A percentile compares a stretch with the other conserved stretches of the same genome.
phyloP scores from a whole-genome alignment of 176 grass and related monocot species.

The Panicum miliaceum region DNA sequence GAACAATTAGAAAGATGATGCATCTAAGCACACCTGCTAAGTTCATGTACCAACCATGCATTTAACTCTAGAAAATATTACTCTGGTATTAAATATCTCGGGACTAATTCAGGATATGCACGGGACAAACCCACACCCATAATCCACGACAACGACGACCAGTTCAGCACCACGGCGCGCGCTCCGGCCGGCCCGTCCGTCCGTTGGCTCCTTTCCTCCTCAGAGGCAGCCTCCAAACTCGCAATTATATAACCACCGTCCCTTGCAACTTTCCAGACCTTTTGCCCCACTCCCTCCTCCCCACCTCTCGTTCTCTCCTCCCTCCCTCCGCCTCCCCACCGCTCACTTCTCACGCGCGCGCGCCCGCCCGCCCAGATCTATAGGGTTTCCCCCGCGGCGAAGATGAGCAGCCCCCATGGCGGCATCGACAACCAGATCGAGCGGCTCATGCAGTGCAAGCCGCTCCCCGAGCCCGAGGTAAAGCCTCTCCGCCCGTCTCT shows the following conservation, averaged over 20 bases:
- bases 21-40: too few relatives aligned
- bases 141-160: neutral
- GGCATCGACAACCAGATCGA: conserved; percentile 96
- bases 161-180: neutral
- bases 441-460: conserved; percentile 99
- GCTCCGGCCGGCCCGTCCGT: neutral
- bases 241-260: conserved; percentile 52
- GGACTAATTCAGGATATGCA: too few relatives aligned
- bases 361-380: conserved; percentile 58
- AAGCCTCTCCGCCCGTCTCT: neutral
- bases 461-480: conserved; percentile 89
- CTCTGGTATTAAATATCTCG: too few relatives aligned
- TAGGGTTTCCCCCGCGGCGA: conserved; percentile 54
- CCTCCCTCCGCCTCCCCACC: neutral
- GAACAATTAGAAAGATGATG: too few relatives aligned
- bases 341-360: neutral
- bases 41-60: too few relatives aligned
- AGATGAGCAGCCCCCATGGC: conserved; percentile 70
- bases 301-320: conserved; percentile 11
- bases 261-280: conserved; percentile 35
- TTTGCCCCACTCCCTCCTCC: conserved; percentile 31
- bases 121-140: neutral
- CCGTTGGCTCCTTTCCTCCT: neutral
- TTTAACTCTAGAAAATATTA: too few relatives aligned
- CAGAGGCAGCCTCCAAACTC: conserved; percentile 11